Conservation (phyloP, 2,329 filamentous ascomycete species). For the Fusarium pseudograminearum region DNA sequence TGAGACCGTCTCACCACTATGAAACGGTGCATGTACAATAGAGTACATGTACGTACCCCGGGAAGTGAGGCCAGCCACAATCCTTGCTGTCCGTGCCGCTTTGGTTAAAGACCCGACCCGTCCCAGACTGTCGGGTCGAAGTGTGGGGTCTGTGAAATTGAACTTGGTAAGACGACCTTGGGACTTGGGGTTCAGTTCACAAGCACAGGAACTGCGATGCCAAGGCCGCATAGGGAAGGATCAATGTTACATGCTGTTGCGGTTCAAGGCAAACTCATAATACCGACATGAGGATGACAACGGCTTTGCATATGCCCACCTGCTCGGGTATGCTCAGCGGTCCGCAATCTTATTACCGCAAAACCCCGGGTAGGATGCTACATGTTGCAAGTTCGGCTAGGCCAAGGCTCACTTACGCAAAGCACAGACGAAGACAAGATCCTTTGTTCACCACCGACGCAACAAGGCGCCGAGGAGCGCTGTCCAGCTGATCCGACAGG, state of each 20-base stretch:
- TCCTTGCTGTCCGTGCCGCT: conserved; percentile 43
- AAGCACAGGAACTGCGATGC: not conserved
- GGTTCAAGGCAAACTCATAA: not conserved
- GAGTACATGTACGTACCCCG: conserved; percentile 30
- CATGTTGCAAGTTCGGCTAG: conserved; percentile 4
- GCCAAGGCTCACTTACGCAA: conserved; percentile 17
- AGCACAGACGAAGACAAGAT: conserved; percentile 23
- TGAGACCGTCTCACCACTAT: conserved; percentile 15
- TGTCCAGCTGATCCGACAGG: conserved; percentile 36
- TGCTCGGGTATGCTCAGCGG: not conserved
- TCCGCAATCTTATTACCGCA: not conserved
- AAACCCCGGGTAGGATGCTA: conserved; percentile 7
- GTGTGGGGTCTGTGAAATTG: conserved; percentile 44
- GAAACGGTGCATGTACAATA: conserved; percentile 1
- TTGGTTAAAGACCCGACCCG: conserved; percentile 40
- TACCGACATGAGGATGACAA: not conserved
- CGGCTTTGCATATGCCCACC: not conserved
- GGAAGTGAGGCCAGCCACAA: conserved; percentile 44
- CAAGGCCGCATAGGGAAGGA: not conserved
- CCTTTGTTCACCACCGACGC: conserved; percentile 34
- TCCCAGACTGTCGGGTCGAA: conserved; percentile 47
- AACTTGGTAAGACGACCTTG: conserved; percentile 32
- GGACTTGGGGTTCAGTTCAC: conserved; percentile 28
- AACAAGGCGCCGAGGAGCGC: conserved; percentile 34
- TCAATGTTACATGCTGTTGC: not conserved